Percentiles rank a stretch among this genome's conserved stretches.
These are phyloP conservation scores for Aureobasidium pullulans DNA, from an alignment of 2,329 filamentous ascomycete genomes.

Conservation along the genomic window DNA sequence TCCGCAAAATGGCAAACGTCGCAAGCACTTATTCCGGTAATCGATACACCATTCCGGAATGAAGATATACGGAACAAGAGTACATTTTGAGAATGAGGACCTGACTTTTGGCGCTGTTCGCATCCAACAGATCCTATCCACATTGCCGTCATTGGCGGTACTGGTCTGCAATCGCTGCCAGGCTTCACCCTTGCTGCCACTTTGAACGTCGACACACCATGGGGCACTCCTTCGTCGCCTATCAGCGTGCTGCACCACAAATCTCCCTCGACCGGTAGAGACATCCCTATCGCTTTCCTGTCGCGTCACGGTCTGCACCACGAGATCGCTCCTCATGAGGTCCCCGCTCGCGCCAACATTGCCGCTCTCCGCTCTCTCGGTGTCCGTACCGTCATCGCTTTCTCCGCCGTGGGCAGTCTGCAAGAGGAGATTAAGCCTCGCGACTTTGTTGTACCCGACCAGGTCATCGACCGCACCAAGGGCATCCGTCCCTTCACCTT, in stretches of 20 bases:
- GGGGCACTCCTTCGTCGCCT: slow-evolving; percentile 69
- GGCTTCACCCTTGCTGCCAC: slow-evolving; percentile 79
- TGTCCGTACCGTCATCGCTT: slow-evolving; percentile 85
- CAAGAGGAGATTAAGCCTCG: slow-evolving; percentile 89
- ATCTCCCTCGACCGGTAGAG: slow-evolving; percentile 57
- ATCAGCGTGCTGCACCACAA: slow-evolving; percentile 86
- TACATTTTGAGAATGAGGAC: neutral
- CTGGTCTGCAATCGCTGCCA: slow-evolving; percentile 79
- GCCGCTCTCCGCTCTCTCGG: slow-evolving; percentile 90
- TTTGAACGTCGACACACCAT: slow-evolving; percentile 73
- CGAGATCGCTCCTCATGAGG: slow-evolving; percentile 85
- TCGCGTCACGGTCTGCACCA: slow-evolving; percentile 87
- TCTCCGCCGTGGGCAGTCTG: slow-evolving; percentile 88
- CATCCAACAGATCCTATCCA: slow-evolving; percentile 36
- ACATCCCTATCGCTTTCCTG: slow-evolving; percentile 73
- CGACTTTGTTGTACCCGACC: slow-evolving; percentile 94
- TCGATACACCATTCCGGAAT: neutral
- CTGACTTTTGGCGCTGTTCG: slow-evolving; percentile 10
- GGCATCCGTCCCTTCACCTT: slow-evolving; percentile 91
- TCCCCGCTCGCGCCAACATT: slow-evolving; percentile 92
- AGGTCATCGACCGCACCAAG: slow-evolving; percentile 96
- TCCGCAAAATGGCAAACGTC: slow-evolving; percentile 30
- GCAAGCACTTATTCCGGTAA: slow-evolving; percentile 27
- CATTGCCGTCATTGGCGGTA: slow-evolving; percentile 58
- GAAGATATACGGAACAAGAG: neutral